phyloP scores from a whole-genome alignment of 148 eudicot species.

The Nepenthes gracilis region DNA sequence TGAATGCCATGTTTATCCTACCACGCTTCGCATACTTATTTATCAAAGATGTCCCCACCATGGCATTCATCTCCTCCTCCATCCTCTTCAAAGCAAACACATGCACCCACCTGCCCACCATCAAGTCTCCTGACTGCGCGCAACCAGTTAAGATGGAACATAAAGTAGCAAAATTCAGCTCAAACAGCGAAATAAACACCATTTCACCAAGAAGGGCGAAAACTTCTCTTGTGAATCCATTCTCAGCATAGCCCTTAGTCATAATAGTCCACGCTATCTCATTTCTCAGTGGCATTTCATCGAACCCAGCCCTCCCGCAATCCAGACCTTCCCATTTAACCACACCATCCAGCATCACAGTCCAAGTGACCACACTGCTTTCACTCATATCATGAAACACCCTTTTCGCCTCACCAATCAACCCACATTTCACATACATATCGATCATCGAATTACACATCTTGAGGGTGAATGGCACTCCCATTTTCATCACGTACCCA shows the following conservation, averaged over 20 bases:
- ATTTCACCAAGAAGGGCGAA: conserved; percentile 18
- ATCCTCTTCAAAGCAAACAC: conserved; percentile 16
- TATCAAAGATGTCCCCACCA: conserved; percentile 22
- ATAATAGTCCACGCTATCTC: conserved; percentile 33
- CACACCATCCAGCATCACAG: conserved; percentile 24
- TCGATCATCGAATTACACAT: conserved; percentile 56
- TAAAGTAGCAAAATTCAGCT: conserved; percentile 10
- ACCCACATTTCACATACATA: conserved; percentile 68
- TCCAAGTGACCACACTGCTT: conserved; percentile 31
- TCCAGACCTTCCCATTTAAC: conserved; percentile 25
- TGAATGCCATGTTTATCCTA: conserved; percentile 15
- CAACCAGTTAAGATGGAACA: conserved; percentile 24
- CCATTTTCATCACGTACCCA: conserved; percentile 30
- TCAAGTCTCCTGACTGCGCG: conserved; percentile 19
- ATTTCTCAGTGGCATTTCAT: conserved; percentile 26
- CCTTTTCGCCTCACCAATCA: conserved; percentile 32
- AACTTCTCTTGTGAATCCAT: conserved; percentile 22
- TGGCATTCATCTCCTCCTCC: conserved; percentile 10
- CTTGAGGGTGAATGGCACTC: conserved; percentile 15
- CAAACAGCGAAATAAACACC: conserved; percentile 10
- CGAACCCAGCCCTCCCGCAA: conserved; percentile 22
- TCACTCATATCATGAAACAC: conserved; percentile 24
- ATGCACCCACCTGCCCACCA: conserved; percentile 27
- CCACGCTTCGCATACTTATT: conserved; percentile 43
- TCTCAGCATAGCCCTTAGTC: conserved; percentile 18